These are phyloP conservation scores for Gaertneriomyces semiglobifer DNA, from an alignment of 192 early-diverging fungal genomes.

Conservation along the genomic window DNA sequence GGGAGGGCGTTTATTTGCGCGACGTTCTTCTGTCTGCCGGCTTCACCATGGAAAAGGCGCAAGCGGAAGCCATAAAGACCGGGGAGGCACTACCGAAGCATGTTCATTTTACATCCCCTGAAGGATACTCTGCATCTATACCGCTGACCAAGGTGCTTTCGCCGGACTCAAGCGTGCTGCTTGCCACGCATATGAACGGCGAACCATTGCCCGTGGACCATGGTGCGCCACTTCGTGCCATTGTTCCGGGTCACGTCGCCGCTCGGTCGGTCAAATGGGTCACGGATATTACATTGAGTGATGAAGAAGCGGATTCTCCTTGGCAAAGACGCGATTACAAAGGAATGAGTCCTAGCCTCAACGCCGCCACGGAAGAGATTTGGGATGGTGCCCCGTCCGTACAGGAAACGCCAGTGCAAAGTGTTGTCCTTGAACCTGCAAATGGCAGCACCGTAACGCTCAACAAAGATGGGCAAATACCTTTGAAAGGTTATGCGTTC, in stretches of 20 bases:
- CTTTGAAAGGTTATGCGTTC: conserved; percentile 51
- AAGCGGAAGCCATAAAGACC: conserved; percentile 58
- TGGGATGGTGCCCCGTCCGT: conserved; percentile 52
- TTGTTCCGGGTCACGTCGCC: conserved; percentile 86
- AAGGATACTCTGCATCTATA: conserved; percentile 67
- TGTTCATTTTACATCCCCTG: conserved; percentile 37
- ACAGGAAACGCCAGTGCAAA: conserved; percentile 80
- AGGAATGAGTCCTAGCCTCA: conserved; percentile 49
- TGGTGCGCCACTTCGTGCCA: conserved; percentile 80
- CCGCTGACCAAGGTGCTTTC: conserved; percentile 62
- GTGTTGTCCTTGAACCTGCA: conserved; percentile 62
- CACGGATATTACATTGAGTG: conserved; percentile 31
- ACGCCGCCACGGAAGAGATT: conserved; percentile 33
- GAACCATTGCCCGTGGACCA: conserved; percentile 50
- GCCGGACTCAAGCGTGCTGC: conserved; percentile 63
- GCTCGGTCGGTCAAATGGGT: conserved; percentile 85
- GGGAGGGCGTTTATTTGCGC: conserved; percentile 71
- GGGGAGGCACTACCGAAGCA: conserved; percentile 10
- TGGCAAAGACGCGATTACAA: conserved; percentile 52
- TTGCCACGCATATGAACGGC: conserved; percentile 69
- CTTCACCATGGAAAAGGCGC: conserved; percentile 50
- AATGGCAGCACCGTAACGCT: conserved; percentile 19
- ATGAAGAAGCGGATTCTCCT: conserved; percentile 39
- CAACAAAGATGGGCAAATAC: conserved; percentile 25
- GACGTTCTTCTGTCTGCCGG: conserved; percentile 70